Base-by-base conservation (phyloP, 2,329 filamentous ascomycete species). In the Curvularia hawaiiensis region DNA sequence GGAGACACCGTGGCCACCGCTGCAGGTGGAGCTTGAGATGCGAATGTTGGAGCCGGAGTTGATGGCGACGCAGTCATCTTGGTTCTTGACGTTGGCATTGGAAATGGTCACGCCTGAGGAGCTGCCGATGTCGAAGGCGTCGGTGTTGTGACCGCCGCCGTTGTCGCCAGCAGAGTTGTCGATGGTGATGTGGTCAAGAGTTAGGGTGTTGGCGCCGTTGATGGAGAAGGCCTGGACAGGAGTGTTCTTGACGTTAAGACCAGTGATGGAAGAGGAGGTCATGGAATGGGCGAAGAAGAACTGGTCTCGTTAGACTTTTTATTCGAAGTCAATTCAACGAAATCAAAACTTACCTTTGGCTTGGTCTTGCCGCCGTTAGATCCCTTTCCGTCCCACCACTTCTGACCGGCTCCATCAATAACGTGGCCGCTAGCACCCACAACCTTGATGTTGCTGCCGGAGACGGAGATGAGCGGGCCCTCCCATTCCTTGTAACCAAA, bases 401-500 rank as follows among this genome's bases (percentile, higher is more conserved):
- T 75, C 50, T 79, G 77, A 7, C 81, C 85, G 58, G 86, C 85
- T 0, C 82, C 84, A 55, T 88, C 83, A 43, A 88, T 76, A 14
- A 82, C 75, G 43, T 85, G 79, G 20, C 83, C 86, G 1, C 75
- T 80, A 12, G 80, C 77, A 43, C 86, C 86, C 54, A 80, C 84
- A 62, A 88, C 85, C 60, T 81, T 84, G 68, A 88, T 84, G 60
- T 86, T 70, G 52, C 60, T 75, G 40, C 88, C 88, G 1, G 83
- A 83, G 60, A 90, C 79, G 28, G 82, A 81, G 65, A 90, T 80
- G 14, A 90, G 79, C 44, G 88, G 88, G 0, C 88, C 88, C 1
- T 73, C 71, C 88, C 87, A 90, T 66, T 88, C 83, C 61, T 84
- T 78, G 76, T 88, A 89, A 20, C 80, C 87, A 67, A 88, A 90